Conservation (phyloP, 495 filamentous ascomycete genomes). For the Cenococcum geophilum region DNA sequence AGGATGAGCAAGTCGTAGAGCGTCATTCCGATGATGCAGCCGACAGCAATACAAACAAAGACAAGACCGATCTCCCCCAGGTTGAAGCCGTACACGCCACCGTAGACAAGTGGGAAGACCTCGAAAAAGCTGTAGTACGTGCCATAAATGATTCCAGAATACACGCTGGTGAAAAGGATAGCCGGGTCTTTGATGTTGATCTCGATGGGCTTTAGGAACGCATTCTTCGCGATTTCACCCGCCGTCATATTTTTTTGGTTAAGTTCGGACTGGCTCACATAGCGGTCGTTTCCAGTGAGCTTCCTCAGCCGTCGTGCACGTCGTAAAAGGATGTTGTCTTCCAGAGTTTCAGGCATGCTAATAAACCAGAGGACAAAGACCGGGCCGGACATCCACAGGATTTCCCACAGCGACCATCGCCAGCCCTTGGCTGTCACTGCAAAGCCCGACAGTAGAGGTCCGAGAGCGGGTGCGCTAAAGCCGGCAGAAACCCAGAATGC, state of each 20-base stretch:
- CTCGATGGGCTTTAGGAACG: slow-evolving; percentile 56
- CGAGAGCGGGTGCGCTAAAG: slow-evolving; percentile 43
- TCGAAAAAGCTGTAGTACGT: slow-evolving; percentile 69
- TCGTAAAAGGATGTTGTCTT: slow-evolving; percentile 46
- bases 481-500: slow-evolving; percentile 17
- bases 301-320: slow-evolving; percentile 47
- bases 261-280: slow-evolving; percentile 34
- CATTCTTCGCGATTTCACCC: slow-evolving; percentile 45
- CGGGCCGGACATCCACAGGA: slow-evolving; percentile 43
- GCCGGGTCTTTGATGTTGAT: slow-evolving; percentile 59
- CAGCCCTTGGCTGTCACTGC: slow-evolving; percentile 46
- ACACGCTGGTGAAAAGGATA: slow-evolving; percentile 55
- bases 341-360: slow-evolving; percentile 49
- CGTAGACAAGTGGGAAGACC: slow-evolving; percentile 62
- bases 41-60: slow-evolving; percentile 56
- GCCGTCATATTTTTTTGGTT: slow-evolving; percentile 41
- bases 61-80: slow-evolving; percentile 54
- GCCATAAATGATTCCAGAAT: slow-evolving; percentile 56
- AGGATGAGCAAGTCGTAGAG: too few species aligned
- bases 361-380: slow-evolving; percentile 45
- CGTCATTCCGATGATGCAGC: slow-evolving; percentile 47
- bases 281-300: slow-evolving; percentile 29
- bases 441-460: slow-evolving; percentile 53
- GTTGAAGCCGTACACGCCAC: slow-evolving; percentile 53
- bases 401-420: slow-evolving; percentile 36